Percentiles rank a stretch among this genome's conserved stretches.
These are phyloP conservation scores for Moesziomyces globuligerus DNA, from an alignment of 1,284 basidiomycete genomes.

Conservation along the genomic window DNA sequence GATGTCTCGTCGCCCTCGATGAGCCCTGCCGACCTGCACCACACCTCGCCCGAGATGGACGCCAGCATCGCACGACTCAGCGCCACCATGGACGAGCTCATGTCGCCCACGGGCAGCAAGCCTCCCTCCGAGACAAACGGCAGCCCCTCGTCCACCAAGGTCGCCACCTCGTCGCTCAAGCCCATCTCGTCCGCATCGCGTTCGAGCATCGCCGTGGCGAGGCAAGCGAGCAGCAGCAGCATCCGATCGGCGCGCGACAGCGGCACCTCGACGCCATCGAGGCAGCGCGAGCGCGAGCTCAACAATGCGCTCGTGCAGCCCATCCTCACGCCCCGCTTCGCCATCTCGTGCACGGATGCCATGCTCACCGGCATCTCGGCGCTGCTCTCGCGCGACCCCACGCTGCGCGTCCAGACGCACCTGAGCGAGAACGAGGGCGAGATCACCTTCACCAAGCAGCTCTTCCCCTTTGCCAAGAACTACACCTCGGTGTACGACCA, in stretches of 20 bases:
- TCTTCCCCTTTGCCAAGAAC: slow-evolving; percentile 72
- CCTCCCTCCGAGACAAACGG: slow-evolving; percentile 39
- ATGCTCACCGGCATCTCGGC: slow-evolving; percentile 77
- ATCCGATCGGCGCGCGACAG: slow-evolving; percentile 36
- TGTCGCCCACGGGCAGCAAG: slow-evolving; percentile 39
- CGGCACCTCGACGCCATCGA: slow-evolving; percentile 41
- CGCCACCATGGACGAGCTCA: slow-evolving; percentile 58
- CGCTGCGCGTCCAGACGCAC: slow-evolving; percentile 88
- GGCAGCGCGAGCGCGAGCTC: slow-evolving; percentile 43
- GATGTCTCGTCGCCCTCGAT: slow-evolving; percentile 44
- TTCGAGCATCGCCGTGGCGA: slow-evolving; percentile 13
- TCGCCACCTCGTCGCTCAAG: slow-evolving; percentile 18
- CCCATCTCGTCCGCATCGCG: slow-evolving; percentile 7
- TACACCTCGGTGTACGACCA: slow-evolving; percentile 78
- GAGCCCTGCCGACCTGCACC: slow-evolving; percentile 39
- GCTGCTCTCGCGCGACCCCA: slow-evolving; percentile 69
- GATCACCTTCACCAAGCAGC: slow-evolving; percentile 74
- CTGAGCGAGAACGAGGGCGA: slow-evolving; percentile 86
- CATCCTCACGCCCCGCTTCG: slow-evolving; percentile 92
- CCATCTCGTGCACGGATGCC: slow-evolving; percentile 85
- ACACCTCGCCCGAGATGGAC: slow-evolving; percentile 54
- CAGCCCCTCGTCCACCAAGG: slow-evolving; percentile 33
- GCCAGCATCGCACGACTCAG: slow-evolving; percentile 56
- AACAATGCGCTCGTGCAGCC: slow-evolving; percentile 76
- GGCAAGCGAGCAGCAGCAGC: slow-evolving; percentile 41